A percentile compares a stretch with the other conserved stretches of the same genome.
Evolutionary conservation across 2,329 filamentous ascomycete species (phyloP).

Genomic region (Aureobasidium sp.): DNA sequence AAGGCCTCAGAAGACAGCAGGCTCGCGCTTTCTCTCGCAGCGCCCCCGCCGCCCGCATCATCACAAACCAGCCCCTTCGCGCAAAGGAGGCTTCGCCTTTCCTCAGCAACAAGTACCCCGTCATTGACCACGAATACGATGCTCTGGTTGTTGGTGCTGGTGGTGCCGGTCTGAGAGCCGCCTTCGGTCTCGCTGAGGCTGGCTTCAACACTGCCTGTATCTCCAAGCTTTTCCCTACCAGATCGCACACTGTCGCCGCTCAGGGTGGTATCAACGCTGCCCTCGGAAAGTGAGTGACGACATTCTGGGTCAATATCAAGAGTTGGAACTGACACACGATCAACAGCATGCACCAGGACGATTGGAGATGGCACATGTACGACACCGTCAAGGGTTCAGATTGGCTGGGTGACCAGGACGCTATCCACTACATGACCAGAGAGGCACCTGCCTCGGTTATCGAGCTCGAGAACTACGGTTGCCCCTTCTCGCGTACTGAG

Average conservation of each 20-base stretch:
- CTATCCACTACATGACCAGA: constrained; percentile 97
- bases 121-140: constrained; percentile 99
- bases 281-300: constrained; percentile 56
- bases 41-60: constrained; percentile 72
- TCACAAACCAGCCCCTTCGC: constrained; percentile 75
- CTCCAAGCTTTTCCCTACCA: constrained; percentile 75
- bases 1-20: constrained; percentile 34
- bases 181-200: constrained; percentile 78
- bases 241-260: constrained; percentile 72
- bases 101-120: constrained; percentile 82
- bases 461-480: constrained; percentile 95
- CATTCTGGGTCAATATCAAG: background rate
- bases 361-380: constrained; percentile 99
- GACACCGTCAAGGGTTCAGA: constrained; percentile 97
- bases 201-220: constrained; percentile 88
- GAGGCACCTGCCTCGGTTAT: constrained; percentile 87
- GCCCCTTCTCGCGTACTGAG: constrained; percentile 92
- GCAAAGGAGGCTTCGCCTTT: constrained; percentile 89
- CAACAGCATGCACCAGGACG: constrained; percentile 77
- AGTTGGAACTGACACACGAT: constrained; percentile 19
- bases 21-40: constrained; percentile 78
- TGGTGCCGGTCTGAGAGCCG: constrained; percentile 71
- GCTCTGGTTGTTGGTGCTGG: constrained; percentile 86
- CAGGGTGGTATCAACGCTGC: constrained; percentile 80
- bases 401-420: constrained; percentile 95